Percentiles rank a stretch among this genome's conserved stretches.
Conservation (phyloP, 306 rosid species). For the Dryas alaskensis region DNA sequence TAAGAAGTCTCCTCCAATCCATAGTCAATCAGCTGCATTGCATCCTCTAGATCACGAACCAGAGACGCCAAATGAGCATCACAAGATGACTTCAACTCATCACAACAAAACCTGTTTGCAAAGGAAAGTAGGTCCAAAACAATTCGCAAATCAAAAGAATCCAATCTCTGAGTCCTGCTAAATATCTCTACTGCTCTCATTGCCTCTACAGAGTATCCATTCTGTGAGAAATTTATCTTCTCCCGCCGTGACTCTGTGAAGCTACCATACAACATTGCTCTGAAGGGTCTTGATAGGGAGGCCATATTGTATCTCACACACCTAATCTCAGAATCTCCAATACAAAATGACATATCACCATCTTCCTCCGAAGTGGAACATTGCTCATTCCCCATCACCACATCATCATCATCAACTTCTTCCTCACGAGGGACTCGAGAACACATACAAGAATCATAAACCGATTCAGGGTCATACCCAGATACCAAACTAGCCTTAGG, state of each 20-base stretch:
- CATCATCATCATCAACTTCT: slow-evolving; percentile 1
- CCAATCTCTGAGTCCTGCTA: slow-evolving; percentile 63
- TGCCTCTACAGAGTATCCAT: slow-evolving; percentile 57
- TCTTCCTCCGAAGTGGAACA: slow-evolving; percentile 63
- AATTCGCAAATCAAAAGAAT: slow-evolving; percentile 35
- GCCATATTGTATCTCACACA: slow-evolving; percentile 62
- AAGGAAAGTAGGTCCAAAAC: slow-evolving; percentile 68
- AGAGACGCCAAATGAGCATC: slow-evolving; percentile 64
- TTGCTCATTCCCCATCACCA: slow-evolving; percentile 29
- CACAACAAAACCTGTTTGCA: slow-evolving; percentile 74
- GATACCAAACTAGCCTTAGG: slow-evolving; percentile 58
- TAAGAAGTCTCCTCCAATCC: slow-evolving; percentile 73
- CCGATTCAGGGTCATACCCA: slow-evolving; percentile 63
- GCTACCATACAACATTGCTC: slow-evolving; percentile 73
- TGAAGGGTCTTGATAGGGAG: slow-evolving; percentile 60
- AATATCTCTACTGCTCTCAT: slow-evolving; percentile 65
- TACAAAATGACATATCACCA: slow-evolving; percentile 58
- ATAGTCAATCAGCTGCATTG: slow-evolving; percentile 59
- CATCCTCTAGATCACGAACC: slow-evolving; percentile 62
- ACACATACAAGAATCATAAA: slow-evolving; percentile 57
- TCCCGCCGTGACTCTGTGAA: slow-evolving; percentile 62
- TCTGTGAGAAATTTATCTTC: slow-evolving; percentile 65
- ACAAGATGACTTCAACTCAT: slow-evolving; percentile 73
- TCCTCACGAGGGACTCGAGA: slow-evolving; percentile 6
- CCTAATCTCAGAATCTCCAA: slow-evolving; percentile 65